Evolutionary conservation across 306 rosid species (phyloP).

Genomic region (Dryas alaskensis): DNA sequence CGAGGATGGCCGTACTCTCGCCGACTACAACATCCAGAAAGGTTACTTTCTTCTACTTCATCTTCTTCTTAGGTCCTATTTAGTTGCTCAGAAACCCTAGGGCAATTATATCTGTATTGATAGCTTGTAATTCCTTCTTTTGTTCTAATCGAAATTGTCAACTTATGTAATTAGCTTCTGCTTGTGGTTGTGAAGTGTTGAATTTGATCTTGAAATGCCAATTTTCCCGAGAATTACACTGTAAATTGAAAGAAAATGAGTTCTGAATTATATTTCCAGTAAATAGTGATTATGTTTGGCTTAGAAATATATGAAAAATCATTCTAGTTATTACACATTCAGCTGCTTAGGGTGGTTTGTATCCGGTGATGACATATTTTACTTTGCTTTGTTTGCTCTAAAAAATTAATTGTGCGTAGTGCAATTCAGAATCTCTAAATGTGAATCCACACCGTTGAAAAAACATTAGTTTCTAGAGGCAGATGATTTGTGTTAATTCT

Average conservation of each 20-base stretch:
- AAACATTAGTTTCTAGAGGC: not conserved
- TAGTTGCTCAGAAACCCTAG: not conserved
- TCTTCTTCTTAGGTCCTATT: not conserved
- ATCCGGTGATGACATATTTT: not conserved
- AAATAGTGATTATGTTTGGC: not conserved
- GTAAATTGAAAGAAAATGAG: not conserved
- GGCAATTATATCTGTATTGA: not conserved
- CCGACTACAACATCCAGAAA: conserved; percentile 94
- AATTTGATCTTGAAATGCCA: not conserved
- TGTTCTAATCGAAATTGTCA: too few relatives aligned
- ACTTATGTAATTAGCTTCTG: too few relatives aligned
- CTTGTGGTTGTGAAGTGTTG: not conserved
- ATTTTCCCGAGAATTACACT: not conserved
- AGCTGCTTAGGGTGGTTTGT: not conserved
- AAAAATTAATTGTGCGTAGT: too few relatives aligned
- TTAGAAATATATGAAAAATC: not conserved
- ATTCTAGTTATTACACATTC: not conserved
- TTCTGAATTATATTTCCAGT: not conserved
- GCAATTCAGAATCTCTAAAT: too few relatives aligned
- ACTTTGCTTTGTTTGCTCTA: not conserved
- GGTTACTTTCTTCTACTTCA: conserved; percentile 31
- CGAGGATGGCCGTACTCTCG: conserved; percentile 97
- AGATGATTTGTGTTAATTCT: not conserved
- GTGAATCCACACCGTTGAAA: too few relatives aligned
- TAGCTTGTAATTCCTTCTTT: too few relatives aligned